A percentile compares a stretch with the other conserved stretches of the same genome.
Evolutionary conservation across 495 filamentous ascomycete genomes (phyloP).

Genomic region (Amorphotheca resinae): DNA sequence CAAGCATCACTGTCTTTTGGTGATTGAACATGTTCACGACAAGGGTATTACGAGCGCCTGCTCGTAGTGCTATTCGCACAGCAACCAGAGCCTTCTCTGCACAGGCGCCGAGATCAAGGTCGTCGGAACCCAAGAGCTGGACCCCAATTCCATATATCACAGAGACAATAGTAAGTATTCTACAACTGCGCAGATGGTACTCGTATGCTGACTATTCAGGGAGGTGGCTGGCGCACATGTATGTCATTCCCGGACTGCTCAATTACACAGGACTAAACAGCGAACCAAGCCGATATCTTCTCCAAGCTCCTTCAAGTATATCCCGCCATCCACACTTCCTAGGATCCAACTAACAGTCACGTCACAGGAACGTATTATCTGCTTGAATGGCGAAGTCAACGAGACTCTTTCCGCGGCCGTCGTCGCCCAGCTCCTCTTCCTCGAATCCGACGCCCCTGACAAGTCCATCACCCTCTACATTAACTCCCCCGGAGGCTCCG

Average conservation of each 20-base stretch:
- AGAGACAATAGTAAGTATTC: slow-evolving; percentile 61
- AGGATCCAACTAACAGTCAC: neutral
- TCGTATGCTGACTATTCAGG: slow-evolving; percentile 41
- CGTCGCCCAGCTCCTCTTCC: slow-evolving; percentile 91
- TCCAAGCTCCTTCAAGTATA: slow-evolving; percentile 62
- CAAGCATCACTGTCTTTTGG: slow-evolving; percentile 13
- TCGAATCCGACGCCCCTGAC: slow-evolving; percentile 89
- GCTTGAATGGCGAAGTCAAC: slow-evolving; percentile 85
- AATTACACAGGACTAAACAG: slow-evolving; percentile 17
- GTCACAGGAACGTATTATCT: slow-evolving; percentile 79
- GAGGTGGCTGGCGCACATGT: slow-evolving; percentile 87
- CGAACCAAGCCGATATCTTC: slow-evolving; percentile 63
- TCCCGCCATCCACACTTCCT: neutral
- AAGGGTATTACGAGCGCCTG: slow-evolving; percentile 8
- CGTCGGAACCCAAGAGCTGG: slow-evolving; percentile 38
- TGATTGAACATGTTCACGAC: slow-evolving; percentile 20
- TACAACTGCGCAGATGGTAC: neutral
- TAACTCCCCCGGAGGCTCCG: slow-evolving; percentile 91
- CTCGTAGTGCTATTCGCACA: slow-evolving; percentile 7
- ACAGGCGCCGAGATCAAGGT: slow-evolving; percentile 1
- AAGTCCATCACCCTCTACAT: slow-evolving; percentile 97
- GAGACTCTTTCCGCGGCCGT: slow-evolving; percentile 79
- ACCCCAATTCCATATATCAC: slow-evolving; percentile 65
- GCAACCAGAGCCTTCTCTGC: slow-evolving; percentile 5
- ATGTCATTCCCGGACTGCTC: slow-evolving; percentile 25